Evolutionary conservation across 257 asterid genomes (phyloP).

Genomic region (Capsicum pubescens): DNA sequence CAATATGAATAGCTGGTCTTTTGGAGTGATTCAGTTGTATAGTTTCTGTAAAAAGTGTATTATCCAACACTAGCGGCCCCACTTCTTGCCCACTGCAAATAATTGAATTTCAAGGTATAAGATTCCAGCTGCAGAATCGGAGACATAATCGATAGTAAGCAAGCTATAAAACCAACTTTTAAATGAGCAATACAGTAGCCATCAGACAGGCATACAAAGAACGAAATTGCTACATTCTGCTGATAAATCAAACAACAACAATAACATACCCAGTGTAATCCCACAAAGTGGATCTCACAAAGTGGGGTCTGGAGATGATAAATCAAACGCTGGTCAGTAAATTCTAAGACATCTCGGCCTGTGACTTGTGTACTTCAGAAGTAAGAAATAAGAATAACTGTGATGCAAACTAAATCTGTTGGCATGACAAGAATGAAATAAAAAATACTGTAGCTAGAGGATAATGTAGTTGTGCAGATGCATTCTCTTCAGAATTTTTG

Average conservation of each 20-base stretch:
- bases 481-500: conserved; percentile 5
- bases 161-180: neutral
- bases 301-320: too few relatives aligned
- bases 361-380: neutral
- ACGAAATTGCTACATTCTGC: neutral
- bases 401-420: neutral
- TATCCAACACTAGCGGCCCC: conserved; percentile 59
- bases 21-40: conserved; percentile 39
- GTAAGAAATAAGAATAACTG: neutral
- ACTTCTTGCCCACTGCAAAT: conserved; percentile 71
- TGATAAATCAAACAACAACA: neutral
- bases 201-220: neutral
- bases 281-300: too few relatives aligned
- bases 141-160: neutral
- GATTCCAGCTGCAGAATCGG: neutral
- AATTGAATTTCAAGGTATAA: conserved; percentile 28
- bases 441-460: neutral
- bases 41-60: conserved; percentile 36
- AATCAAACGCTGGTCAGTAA: neutral
- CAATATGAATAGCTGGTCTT: conserved; percentile 46
- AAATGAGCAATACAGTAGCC: conserved; percentile 8
- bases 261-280: too few relatives aligned
- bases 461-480: conserved; percentile 1
- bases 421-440: neutral
- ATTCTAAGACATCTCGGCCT: neutral